Base-by-base conservation (phyloP, 2,329 filamentous ascomycete species). In the Trichoderma arundinaceum region DNA sequence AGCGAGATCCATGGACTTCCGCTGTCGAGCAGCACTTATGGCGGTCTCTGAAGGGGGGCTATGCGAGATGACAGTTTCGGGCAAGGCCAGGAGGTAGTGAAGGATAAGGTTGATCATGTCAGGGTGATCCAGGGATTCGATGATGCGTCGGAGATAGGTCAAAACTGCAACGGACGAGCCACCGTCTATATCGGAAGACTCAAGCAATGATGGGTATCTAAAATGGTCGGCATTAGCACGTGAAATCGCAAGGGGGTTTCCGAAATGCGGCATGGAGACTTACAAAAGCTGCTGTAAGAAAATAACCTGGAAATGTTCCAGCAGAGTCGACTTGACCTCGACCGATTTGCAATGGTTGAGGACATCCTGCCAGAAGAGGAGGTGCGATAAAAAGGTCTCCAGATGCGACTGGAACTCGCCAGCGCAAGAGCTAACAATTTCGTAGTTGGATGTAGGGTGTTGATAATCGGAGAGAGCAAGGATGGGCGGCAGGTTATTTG, bases 281-380 rank as follows among this genome's bases (percentile, higher is more conserved):
- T 79, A 98, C 87, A 99, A 80, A 72, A 99, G 81, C 77, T 99
- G 95, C 77, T 97, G 92, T 60, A 99, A 81, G 76, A 99, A 99
- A 39, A 99, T 88, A 71, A 98, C 91, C 75, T 97, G 94, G 74
- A 99, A 99, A 78, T 99, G 95, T 75, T 99, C 95, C 38, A 99
- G 84, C 58, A 99, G 82, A 0, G 94, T 97, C 70, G 92, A 92
- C 75, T 94, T 95, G 71, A 99, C 92, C 74, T 98, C 94, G 1
- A 89, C 83, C 3, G 94, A 98, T 72, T 89, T 88, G 80, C 95
- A 99, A 77, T 98, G 94, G 76, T 98, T 95, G 67, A 99, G 82
- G 39, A 97, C 94, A 76, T 99, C 95, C 79, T 99, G 95, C 95
- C 95, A 99, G 75, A 99, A 99, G 6, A 96, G 83, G 56, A 99